Conservation (phyloP, 106 monocot genomes). For the Platanthera zijinensis region DNA sequence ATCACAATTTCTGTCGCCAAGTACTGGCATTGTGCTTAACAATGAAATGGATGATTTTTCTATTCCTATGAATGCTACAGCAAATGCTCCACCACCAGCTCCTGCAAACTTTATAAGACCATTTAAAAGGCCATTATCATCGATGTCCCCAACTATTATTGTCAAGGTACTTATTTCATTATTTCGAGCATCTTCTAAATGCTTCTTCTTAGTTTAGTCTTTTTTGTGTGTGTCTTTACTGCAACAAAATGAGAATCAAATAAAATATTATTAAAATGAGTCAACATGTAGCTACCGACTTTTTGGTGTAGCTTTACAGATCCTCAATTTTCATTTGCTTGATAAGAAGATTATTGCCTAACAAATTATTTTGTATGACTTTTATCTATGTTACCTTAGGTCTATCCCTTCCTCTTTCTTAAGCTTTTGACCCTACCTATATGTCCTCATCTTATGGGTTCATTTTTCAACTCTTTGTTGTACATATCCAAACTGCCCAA, state of each 20-base stretch:
- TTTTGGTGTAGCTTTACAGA: no score
- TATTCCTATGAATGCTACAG: constrained; percentile 36
- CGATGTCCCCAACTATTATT: constrained; percentile 84
- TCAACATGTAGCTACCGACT: no score
- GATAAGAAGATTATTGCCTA: no score
- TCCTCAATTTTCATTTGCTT: no score
- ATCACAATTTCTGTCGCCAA: constrained; percentile 45
- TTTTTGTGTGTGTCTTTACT: background rate
- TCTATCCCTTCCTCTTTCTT: no score
- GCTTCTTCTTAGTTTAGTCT: background rate
- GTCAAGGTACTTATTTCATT: constrained; percentile 45
- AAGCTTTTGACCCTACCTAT: no score
- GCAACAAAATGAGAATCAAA: background rate
- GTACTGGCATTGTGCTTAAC: constrained; percentile 84
- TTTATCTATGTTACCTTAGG: no score
- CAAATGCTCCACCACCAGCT: constrained; percentile 50
- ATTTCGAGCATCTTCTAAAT: background rate
- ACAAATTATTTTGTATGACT: no score
- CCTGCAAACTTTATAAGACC: constrained; percentile 83
- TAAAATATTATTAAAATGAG: background rate
- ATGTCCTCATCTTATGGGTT: no score
- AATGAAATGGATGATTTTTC: constrained; percentile 99
- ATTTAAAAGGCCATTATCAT: constrained; percentile 77
- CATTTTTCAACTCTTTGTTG: no score
- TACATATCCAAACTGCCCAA: no score